phyloP scores from a whole-genome alignment of 306 rosid genomes.

The Dryas alaskensis region DNA sequence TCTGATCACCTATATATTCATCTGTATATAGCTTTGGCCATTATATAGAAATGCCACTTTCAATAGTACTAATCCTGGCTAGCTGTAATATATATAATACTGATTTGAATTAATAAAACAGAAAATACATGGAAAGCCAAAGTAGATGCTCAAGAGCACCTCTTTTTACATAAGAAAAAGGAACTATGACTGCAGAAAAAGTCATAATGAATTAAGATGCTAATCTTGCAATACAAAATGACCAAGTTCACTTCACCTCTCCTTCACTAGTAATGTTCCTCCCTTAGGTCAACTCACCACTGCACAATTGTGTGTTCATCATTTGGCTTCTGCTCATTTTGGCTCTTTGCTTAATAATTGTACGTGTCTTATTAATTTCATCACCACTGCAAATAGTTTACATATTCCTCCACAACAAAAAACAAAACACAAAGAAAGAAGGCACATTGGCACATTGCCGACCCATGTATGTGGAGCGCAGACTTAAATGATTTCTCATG shows the following conservation, averaged over 20 bases:
- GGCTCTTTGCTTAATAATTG: background rate
- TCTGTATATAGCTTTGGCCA: too few species aligned
- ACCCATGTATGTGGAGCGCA: constrained; percentile 33
- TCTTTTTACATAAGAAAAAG: background rate
- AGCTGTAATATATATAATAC: background rate
- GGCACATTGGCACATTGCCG: constrained; percentile 26
- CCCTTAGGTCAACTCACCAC: constrained; percentile 28
- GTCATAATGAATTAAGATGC: constrained; percentile 1
- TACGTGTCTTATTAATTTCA: too few species aligned
- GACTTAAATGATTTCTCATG: constrained; percentile 22
- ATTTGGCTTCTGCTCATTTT: background rate
- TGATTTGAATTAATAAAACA: background rate
- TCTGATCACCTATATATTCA: too few species aligned
- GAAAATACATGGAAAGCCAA: background rate
- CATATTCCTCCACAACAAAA: constrained; percentile 19
- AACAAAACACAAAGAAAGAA: background rate
- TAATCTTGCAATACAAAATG: constrained; percentile 17
- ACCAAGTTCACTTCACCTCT: constrained; percentile 36
- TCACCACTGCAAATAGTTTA: background rate
- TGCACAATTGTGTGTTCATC: constrained; percentile 8
- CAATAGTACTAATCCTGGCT: background rate
- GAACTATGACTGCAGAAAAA: background rate
- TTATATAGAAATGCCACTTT: too few species aligned
- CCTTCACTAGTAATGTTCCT: constrained; percentile 10
- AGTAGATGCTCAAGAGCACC: constrained; percentile 4